phyloP scores from a whole-genome alignment of 495 filamentous ascomycete genomes.

The Chaetomium fimeti region DNA sequence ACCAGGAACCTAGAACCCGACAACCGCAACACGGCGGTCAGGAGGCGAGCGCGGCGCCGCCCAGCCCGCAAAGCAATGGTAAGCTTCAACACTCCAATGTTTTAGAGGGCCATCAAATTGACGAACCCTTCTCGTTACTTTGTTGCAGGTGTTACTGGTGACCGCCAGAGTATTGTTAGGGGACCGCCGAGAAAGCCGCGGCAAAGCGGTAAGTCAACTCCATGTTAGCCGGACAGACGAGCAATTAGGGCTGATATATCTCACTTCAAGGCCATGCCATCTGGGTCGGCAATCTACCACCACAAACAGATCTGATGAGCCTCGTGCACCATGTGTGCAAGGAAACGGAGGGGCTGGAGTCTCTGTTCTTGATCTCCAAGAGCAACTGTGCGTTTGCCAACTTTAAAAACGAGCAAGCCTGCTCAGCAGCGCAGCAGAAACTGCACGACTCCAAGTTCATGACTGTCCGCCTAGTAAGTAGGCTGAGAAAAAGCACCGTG shows the following conservation, averaged over 20 bases:
- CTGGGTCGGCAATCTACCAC: slow-evolving; percentile 94
- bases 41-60: neutral
- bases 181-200: slow-evolving; percentile 92
- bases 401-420: slow-evolving; percentile 78
- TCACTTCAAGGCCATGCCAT: slow-evolving; percentile 70
- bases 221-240: too few relatives aligned
- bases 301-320: slow-evolving; percentile 71
- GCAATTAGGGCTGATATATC: neutral
- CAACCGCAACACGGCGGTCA: slow-evolving; percentile 21
- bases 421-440: slow-evolving; percentile 71
- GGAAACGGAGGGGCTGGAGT: slow-evolving; percentile 80
- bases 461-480: slow-evolving; percentile 86
- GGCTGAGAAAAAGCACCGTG: slow-evolving; percentile 65
- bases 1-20: slow-evolving; percentile 16
- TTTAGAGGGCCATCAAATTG: neutral
- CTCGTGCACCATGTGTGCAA: slow-evolving; percentile 89
- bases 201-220: slow-evolving; percentile 54
- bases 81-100: neutral
- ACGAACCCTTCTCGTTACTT: neutral
- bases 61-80: slow-evolving; percentile 20
- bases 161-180: slow-evolving; percentile 58
- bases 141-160: slow-evolving; percentile 33
- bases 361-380: slow-evolving; percentile 92
- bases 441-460: slow-evolving; percentile 93
- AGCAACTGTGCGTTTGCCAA: slow-evolving; percentile 99